Conservation (phyloP, 1,139 yeast genomes). For the Candida tetrigidarum region DNA sequence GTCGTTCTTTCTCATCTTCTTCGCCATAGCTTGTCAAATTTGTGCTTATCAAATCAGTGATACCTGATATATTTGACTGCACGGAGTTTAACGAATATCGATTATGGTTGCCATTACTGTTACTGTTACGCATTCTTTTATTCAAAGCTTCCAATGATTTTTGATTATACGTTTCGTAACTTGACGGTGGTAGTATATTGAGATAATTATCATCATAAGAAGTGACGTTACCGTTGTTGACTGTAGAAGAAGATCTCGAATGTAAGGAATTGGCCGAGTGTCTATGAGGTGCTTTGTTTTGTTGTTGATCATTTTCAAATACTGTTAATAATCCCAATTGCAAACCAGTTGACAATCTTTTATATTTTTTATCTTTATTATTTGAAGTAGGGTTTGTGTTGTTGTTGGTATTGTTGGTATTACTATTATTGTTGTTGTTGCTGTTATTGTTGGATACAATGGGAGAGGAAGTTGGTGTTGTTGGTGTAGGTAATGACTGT, state of each 20-base stretch:
- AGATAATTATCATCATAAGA: conserved; percentile 36
- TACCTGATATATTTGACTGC: conserved; percentile 46
- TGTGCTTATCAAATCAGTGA: conserved; percentile 45
- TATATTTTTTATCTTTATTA: conserved; percentile 25
- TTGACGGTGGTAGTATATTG: conserved; percentile 28
- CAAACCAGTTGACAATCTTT: conserved; percentile 42
- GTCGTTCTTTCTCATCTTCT: conserved; percentile 19
- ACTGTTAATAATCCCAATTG: conserved; percentile 48
- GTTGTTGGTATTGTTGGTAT: conserved; percentile 2
- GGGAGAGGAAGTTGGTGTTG: conserved; percentile 1
- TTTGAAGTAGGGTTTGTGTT: not conserved
- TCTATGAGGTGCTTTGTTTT: conserved; percentile 5
- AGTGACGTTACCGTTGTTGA: conserved; percentile 8
- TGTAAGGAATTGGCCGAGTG: conserved; percentile 1
- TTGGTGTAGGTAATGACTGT: conserved; percentile 4
- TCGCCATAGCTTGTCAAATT: conserved; percentile 42
- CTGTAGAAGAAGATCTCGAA: not conserved
- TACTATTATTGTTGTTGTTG: not conserved
- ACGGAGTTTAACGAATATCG: conserved; percentile 46
- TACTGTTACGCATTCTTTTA: conserved; percentile 12
- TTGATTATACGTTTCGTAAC: conserved; percentile 37
- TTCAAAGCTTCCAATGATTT: conserved; percentile 37
- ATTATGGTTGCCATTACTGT: conserved; percentile 15
- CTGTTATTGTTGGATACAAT: conserved; percentile 5
- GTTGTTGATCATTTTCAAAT: conserved; percentile 33